Percentiles rank a stretch among this genome's conserved stretches.
phyloP scores from a whole-genome alignment of 164 flowering plant genomes.

The Litsea cubeba region DNA sequence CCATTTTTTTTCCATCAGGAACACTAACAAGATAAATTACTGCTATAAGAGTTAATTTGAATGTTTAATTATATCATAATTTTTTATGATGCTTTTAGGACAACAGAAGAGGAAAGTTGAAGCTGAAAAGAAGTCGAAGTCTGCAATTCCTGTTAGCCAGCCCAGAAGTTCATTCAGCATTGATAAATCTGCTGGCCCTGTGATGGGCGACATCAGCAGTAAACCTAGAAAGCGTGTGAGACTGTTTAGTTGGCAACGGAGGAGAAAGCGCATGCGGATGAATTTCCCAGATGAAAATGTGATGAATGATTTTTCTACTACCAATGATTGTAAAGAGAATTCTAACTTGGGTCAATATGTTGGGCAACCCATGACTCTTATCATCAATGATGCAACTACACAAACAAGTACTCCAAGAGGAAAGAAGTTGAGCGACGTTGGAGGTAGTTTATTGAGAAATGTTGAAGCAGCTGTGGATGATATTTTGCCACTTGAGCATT shows the following conservation, averaged over 20 bases:
- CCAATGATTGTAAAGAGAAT: slow-evolving; percentile 4
- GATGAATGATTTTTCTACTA: slow-evolving; percentile 5
- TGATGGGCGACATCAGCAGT: slow-evolving; percentile 9
- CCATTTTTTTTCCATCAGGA: neutral
- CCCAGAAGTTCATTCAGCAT: neutral
- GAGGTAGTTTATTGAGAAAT: neutral
- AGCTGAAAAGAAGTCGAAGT: slow-evolving; percentile 9
- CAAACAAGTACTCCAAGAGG: neutral
- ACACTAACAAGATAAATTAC: neutral
- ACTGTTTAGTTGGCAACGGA: slow-evolving; percentile 7
- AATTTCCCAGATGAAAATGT: slow-evolving; percentile 9
- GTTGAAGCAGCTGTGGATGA: neutral
- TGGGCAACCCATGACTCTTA: slow-evolving; percentile 5
- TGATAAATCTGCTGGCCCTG: slow-evolving; percentile 12
- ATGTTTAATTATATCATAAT: neutral
- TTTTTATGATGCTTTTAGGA: slow-evolving; percentile 22
- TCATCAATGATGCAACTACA: neutral
- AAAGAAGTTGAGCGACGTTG: neutral
- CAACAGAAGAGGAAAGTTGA: slow-evolving; percentile 33
- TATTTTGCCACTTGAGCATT: neutral
- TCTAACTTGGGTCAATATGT: neutral
- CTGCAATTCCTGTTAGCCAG: slow-evolving; percentile 11
- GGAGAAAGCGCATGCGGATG: slow-evolving; percentile 8
- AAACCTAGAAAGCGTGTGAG: slow-evolving; percentile 10
- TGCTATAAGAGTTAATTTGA: neutral